Percentiles rank a stretch among this genome's conserved stretches.
Evolutionary conservation across 2,329 filamentous ascomycete species (phyloP).

Genomic region (Sclerotinia subarctica): DNA sequence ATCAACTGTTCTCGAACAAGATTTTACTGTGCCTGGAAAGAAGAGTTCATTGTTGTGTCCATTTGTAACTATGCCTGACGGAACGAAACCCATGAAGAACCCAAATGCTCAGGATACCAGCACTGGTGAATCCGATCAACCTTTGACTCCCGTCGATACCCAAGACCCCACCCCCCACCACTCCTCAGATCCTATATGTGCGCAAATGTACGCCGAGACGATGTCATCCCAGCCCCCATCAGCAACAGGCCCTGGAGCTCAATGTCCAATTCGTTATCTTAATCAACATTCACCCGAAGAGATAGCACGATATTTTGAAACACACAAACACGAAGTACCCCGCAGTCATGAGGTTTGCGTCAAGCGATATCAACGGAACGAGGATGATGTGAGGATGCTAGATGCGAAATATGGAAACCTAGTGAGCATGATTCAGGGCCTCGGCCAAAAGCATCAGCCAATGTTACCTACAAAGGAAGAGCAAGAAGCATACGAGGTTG

Average conservation of each 20-base stretch:
- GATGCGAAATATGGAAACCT: constrained; percentile 87
- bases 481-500: constrained; percentile 41
- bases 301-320: constrained; percentile 89
- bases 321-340: constrained; percentile 91
- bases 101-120: constrained; percentile 26
- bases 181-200: constrained; percentile 59
- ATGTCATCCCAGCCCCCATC: constrained; percentile 44
- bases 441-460: constrained; percentile 82
- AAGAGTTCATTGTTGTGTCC: constrained; percentile 79
- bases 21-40: constrained; percentile 84
- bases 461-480: constrained; percentile 65
- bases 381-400: constrained; percentile 78
- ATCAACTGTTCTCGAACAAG: constrained; percentile 72
- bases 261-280: constrained; percentile 89
- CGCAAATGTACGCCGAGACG: constrained; percentile 60
- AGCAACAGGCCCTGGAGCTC: constrained; percentile 53
- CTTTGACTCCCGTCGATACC: constrained; percentile 34
- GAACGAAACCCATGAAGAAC: constrained; percentile 26
- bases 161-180: constrained; percentile 48
- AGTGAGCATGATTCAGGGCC: constrained; percentile 89
- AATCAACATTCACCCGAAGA: constrained; percentile 92
- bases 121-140: constrained; percentile 31
- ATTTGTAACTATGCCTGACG: constrained; percentile 51
- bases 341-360: constrained; percentile 92
- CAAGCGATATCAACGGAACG: constrained; percentile 81